Percentiles rank a stretch among this genome's conserved stretches.
Evolutionary conservation across 2,329 filamentous ascomycete species (phyloP).

Genomic region (Fusarium verticillioides): DNA sequence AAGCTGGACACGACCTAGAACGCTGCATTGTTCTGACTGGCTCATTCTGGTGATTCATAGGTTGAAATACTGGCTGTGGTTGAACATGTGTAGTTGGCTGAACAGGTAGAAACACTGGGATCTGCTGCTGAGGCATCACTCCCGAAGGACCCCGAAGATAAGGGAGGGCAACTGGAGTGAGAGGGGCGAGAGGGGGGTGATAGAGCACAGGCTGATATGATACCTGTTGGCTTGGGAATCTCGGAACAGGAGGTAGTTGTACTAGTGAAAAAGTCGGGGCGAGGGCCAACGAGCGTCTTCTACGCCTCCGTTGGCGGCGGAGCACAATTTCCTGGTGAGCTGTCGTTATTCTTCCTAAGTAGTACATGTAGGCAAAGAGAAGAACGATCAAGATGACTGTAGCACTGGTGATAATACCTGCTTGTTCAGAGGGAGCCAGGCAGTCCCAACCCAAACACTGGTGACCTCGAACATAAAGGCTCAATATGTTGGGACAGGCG

Average conservation of each 20-base stretch:
- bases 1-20: neutral
- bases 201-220: conserved; percentile 38
- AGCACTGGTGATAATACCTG: conserved; percentile 54
- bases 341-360: conserved; percentile 42
- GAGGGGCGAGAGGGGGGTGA: neutral
- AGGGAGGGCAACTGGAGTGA: neutral
- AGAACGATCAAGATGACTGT: conserved; percentile 46
- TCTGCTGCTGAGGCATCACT: conserved; percentile 5
- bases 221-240: conserved; percentile 7
- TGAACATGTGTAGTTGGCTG: neutral
- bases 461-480: neutral
- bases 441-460: conserved; percentile 53
- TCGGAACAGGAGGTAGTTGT: conserved; percentile 32
- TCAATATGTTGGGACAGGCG: neutral
- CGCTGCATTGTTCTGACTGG: neutral
- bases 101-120: conserved; percentile 3
- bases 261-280: conserved; percentile 6
- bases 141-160: neutral
- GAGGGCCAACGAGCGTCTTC: conserved; percentile 2
- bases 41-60: neutral
- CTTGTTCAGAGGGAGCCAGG: conserved; percentile 51
- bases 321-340: conserved; percentile 26
- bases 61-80: neutral
- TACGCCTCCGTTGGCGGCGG: conserved; percentile 7
- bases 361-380: conserved; percentile 50